Conservation (phyloP, 176 grass and related monocot species). For the Tillandsia leiboldiana region DNA sequence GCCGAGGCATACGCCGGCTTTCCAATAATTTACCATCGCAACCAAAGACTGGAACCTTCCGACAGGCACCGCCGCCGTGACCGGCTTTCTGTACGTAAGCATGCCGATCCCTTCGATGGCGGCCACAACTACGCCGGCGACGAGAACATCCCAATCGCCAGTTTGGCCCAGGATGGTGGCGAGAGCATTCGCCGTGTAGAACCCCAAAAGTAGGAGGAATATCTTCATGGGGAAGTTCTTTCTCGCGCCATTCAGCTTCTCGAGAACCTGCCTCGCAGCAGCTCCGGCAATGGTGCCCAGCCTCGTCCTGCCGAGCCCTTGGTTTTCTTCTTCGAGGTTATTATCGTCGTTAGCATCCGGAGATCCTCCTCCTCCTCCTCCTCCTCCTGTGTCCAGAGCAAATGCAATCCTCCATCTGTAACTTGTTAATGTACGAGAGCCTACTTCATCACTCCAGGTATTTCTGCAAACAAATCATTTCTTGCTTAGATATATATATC, state of each 20-base stretch:
- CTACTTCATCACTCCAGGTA: no score
- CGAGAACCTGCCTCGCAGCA: slow-evolving; percentile 49
- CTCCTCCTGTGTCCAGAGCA: slow-evolving; percentile 62
- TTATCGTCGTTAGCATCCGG: slow-evolving; percentile 38
- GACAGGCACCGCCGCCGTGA: slow-evolving; percentile 9
- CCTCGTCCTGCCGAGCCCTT: slow-evolving; percentile 60
- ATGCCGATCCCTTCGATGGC: slow-evolving; percentile 86
- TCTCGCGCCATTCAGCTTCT: slow-evolving; percentile 64
- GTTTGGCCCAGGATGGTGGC: slow-evolving; percentile 92
- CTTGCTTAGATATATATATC: no score
- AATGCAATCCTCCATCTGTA: slow-evolving; percentile 45
- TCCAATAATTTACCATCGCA: slow-evolving; percentile 82
- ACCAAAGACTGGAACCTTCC: slow-evolving; percentile 52
- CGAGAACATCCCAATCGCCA: slow-evolving; percentile 97
- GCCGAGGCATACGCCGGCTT: slow-evolving; percentile 79
- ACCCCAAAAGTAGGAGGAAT: slow-evolving; percentile 85
- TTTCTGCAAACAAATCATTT: no score
- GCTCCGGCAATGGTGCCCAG: slow-evolving; percentile 56
- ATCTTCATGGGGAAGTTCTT: slow-evolving; percentile 70
- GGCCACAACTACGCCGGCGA: slow-evolving; percentile 73
- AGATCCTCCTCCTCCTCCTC: slow-evolving; percentile 17
- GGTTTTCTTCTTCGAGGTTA: slow-evolving; percentile 37
- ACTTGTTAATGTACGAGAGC: no score
- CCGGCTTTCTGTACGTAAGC: slow-evolving; percentile 79
- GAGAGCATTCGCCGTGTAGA: slow-evolving; percentile 90